Conservation (phyloP, 2,329 filamentous ascomycete species). For the Elsinoe australis region DNA sequence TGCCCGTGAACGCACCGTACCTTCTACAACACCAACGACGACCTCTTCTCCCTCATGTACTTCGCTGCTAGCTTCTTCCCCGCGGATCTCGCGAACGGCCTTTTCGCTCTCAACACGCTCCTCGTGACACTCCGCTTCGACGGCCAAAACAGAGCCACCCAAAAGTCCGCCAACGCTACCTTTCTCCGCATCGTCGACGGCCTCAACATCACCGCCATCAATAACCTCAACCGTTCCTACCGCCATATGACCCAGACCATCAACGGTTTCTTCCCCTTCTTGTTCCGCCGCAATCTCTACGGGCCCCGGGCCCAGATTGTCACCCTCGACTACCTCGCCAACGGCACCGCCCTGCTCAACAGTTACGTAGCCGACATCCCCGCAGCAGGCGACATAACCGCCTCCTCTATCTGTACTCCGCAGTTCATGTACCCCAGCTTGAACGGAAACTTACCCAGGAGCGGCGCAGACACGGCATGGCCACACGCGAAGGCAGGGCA, state of each 20-base stretch:
- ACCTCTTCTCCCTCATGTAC: constrained; percentile 19
- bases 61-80: constrained; percentile 18
- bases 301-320: constrained; percentile 17
- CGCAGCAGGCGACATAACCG: constrained; percentile 10
- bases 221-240: constrained; percentile 4
- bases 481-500: constrained; percentile 17
- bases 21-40: constrained; percentile 18
- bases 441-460: constrained; percentile 16
- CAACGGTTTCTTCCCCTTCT: constrained; percentile 18
- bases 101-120: constrained; percentile 8
- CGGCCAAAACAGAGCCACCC: constrained; percentile 1
- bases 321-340: constrained; percentile 13
- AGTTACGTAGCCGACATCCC: constrained; percentile 15
- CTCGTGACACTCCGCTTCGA: constrained; percentile 17
- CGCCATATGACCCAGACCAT: constrained; percentile 10
- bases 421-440: constrained; percentile 19
- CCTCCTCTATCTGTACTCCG: constrained; percentile 18
- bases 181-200: constrained; percentile 14
- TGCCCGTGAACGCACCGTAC: constrained; percentile 17
- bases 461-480: constrained; percentile 17
- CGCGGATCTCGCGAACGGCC: constrained; percentile 2
- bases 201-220: constrained; percentile 3
- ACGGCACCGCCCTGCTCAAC: constrained; percentile 13
- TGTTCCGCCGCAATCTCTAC: constrained; percentile 17
- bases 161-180: constrained; percentile 16